Evolutionary conservation across 2,329 filamentous ascomycete genomes (phyloP).

Genomic region (Aspergillus candidus): DNA sequence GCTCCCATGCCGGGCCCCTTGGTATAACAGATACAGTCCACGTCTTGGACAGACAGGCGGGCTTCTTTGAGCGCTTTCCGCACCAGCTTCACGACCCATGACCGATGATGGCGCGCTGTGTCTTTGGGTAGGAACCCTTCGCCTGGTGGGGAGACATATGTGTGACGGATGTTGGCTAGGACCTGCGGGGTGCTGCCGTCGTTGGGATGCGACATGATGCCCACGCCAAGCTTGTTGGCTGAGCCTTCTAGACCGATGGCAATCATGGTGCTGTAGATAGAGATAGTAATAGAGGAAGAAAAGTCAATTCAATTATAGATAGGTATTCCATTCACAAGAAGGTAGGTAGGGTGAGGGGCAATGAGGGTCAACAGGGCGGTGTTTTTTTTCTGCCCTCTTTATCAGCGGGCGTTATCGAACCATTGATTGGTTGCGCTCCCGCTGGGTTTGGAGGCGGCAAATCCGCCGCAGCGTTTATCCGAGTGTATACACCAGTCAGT

Average conservation of each 20-base stretch:
- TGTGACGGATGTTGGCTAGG: conserved; percentile 91
- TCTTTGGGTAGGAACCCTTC: conserved; percentile 96
- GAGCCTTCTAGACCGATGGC: conserved; percentile 80
- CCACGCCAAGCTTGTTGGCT: conserved; percentile 95
- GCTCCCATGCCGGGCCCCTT: conserved; percentile 95
- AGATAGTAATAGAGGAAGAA: background rate
- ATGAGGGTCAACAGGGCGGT: conserved; percentile 8
- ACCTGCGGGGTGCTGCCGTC: conserved; percentile 56
- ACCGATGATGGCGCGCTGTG: conserved; percentile 84
- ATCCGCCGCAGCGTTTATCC: conserved; percentile 23
- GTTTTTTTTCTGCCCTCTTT: conserved; percentile 11
- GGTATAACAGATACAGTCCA: conserved; percentile 94
- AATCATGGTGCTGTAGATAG: conserved; percentile 42
- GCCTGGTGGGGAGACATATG: conserved; percentile 84
- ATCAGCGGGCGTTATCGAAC: conserved; percentile 28
- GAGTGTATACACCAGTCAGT: conserved; percentile 15
- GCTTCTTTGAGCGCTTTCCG: conserved; percentile 71
- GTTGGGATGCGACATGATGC: conserved; percentile 71
- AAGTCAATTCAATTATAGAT: background rate
- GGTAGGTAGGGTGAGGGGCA: background rate
- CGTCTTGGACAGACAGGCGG: conserved; percentile 53
- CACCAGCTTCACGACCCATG: conserved; percentile 76
- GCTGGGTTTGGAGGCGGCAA: conserved; percentile 8
- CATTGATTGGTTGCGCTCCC: conserved; percentile 5
- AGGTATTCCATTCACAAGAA: background rate